A percentile compares a stretch with the other conserved stretches of the same genome.
These are phyloP conservation scores for Rhizopogon sp. DNA, from an alignment of 768 basidiomycete genomes.

Conservation along the genomic window DNA sequence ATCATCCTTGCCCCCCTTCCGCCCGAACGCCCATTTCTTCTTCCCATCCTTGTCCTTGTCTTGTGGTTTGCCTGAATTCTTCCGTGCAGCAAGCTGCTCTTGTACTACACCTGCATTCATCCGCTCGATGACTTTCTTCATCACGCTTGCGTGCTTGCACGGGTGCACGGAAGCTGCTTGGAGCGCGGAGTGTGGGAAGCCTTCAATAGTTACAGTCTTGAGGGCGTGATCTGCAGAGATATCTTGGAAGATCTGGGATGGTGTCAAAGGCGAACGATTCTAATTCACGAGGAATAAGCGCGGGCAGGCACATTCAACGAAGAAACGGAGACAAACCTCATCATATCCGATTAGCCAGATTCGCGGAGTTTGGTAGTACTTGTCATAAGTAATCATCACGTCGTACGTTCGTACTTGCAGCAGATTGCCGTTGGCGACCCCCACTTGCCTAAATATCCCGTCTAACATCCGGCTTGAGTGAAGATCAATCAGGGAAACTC, in stretches of 20 bases:
- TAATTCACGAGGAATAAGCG: slow-evolving; percentile 24
- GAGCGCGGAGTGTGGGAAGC: slow-evolving; percentile 90
- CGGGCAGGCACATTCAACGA: not conserved
- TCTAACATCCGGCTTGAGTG: slow-evolving; percentile 2
- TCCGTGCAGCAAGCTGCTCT: slow-evolving; percentile 70
- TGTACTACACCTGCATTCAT: slow-evolving; percentile 90
- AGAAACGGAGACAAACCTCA: slow-evolving; percentile 53
- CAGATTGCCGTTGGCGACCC: slow-evolving; percentile 74
- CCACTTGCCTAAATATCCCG: slow-evolving; percentile 42
- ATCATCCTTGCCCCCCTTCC: slow-evolving; percentile 59
- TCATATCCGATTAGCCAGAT: slow-evolving; percentile 98
- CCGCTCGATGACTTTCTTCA: slow-evolving; percentile 99
- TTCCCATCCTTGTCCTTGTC: slow-evolving; percentile 42
- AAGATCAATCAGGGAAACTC: slow-evolving; percentile 14
- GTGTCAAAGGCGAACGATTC: slow-evolving; percentile 86
- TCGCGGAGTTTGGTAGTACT: slow-evolving; percentile 98
- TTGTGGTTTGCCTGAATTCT: slow-evolving; percentile 31
- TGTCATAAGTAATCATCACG: slow-evolving; percentile 99
- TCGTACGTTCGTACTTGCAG: slow-evolving; percentile 98
- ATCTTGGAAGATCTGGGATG: slow-evolving; percentile 93
- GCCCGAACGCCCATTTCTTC: slow-evolving; percentile 84
- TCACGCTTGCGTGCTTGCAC: slow-evolving; percentile 97
- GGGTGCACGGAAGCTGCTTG: slow-evolving; percentile 94
- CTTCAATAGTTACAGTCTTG: slow-evolving; percentile 98
- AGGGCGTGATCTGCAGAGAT: slow-evolving; percentile 95